phyloP scores from a whole-genome alignment of 106 monocot genomes.

The Dendrobium catenatum region DNA sequence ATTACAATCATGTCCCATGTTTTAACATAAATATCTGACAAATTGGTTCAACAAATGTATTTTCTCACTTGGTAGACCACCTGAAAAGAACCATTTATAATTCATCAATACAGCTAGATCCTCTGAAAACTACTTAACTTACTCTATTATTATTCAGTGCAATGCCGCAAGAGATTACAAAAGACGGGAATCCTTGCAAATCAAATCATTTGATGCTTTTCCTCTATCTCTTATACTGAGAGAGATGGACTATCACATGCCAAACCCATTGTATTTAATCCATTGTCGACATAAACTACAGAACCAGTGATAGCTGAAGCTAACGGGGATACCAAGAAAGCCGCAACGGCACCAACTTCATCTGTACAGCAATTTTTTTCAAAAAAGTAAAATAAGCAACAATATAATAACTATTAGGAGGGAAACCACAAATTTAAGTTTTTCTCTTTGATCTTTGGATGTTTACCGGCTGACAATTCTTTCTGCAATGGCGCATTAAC shows the following conservation, averaged over 20 bases:
- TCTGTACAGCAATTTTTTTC: conserved; percentile 18
- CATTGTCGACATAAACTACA: conserved; percentile 61
- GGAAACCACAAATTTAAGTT: background rate
- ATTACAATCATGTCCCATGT: too few species aligned
- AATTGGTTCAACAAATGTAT: too few species aligned
- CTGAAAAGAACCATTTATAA: too few species aligned
- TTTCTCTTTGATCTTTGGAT: background rate
- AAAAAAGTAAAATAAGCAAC: background rate
- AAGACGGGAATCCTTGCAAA: background rate
- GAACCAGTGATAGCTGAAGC: conserved; percentile 67
- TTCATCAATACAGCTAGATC: too few species aligned
- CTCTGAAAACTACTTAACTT: too few species aligned
- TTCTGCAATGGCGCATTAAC: conserved; percentile 79
- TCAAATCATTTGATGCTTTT: background rate
- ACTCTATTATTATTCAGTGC: background rate
- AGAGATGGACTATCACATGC: conserved; percentile 47
- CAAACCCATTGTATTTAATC: conserved; percentile 60
- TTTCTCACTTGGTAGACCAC: too few species aligned
- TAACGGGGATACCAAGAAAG: conserved; percentile 60
- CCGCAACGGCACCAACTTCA: conserved; percentile 60
- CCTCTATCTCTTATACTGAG: background rate
- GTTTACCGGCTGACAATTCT: conserved; percentile 65
- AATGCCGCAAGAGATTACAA: background rate
- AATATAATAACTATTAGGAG: background rate
- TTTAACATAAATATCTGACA: too few species aligned